Base-by-base conservation (phyloP, 371 early-diverging fungal genomes). In the Actinomortierella ambigua region DNA sequence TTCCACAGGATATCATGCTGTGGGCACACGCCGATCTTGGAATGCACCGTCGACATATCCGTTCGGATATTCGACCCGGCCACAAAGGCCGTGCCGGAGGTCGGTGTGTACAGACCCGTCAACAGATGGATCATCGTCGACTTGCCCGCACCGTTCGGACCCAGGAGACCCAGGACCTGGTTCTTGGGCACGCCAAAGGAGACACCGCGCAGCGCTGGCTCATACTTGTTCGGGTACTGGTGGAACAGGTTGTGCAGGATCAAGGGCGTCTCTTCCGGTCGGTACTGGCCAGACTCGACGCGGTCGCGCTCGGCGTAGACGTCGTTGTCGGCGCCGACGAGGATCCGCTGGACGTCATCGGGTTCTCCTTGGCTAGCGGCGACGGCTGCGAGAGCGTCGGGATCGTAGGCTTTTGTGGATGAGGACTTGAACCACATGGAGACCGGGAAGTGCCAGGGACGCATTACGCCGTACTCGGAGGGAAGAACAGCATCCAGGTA, bases 1-100 rank as follows among this genome's bases (percentile, higher is more conserved):
- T 84, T 86, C 90, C 91, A 92, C 2, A 92, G 80, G 50, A 90
- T 89, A 64, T 89, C 90, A 55, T 87, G 86, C 67, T 87, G 91
- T 11, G 93, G 90, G 56, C 91, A 92, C 23, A 91, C 81, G 34
- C 91, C 93, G 50, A 88, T 88, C 53, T 69, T 76, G 34, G 75
- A 54, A 60, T 87, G 89, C 3, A 92, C 88, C 7, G 76, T 63
- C 6, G 68, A 58, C 59, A 77, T 81, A 39, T 90, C 68, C 1
- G 82, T 83, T 0, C 60, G 57, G 56, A 88, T 85, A 66, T 88
- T 76, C 57, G 73, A 88, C 0, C 90, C 88, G 3, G 85, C 86
- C 0, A 93, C 60, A 43, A 51, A 63, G 20, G 91, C 91, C 20
- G 61, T 63, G 23, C 91, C 93, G 15, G 67, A 53, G 4, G 85